Evolutionary conservation across 2,329 filamentous ascomycete genomes (phyloP).

Genomic region (Magnaporthiopsis rhizophila): DNA sequence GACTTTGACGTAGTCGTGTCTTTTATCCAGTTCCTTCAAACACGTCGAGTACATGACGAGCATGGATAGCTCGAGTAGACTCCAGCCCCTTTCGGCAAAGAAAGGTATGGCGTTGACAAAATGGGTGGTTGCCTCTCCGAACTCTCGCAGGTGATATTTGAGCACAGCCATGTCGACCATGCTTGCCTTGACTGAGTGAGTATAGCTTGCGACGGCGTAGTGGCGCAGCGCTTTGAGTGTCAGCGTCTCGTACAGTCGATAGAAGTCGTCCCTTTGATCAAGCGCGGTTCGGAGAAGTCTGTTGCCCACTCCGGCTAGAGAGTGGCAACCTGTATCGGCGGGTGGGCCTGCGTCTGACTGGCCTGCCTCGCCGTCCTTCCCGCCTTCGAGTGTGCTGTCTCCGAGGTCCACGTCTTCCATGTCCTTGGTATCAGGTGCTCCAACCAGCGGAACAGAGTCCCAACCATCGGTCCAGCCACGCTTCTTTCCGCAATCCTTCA

Average conservation of each 20-base stretch:
- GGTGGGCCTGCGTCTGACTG: conserved; percentile 6
- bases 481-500: conserved; percentile 65
- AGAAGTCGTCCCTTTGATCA: conserved; percentile 55
- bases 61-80: conserved; percentile 70
- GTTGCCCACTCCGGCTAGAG: conserved; percentile 42
- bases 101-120: conserved; percentile 73
- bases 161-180: conserved; percentile 81
- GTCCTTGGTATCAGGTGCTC: conserved; percentile 32
- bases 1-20: conserved; percentile 72
- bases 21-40: conserved; percentile 65
- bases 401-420: conserved; percentile 53
- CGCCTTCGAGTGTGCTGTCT: conserved; percentile 26
- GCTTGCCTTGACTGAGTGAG: conserved; percentile 67
- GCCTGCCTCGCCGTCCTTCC: conserved; percentile 12
- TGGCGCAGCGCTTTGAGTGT: conserved; percentile 79
- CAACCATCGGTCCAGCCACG: conserved; percentile 72
- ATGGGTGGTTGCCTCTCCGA: conserved; percentile 62
- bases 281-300: conserved; percentile 53
- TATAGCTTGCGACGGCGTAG: conserved; percentile 70
- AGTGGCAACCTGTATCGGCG: conserved; percentile 8
- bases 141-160: conserved; percentile 71
- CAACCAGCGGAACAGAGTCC: conserved; percentile 48
- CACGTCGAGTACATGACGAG: conserved; percentile 80
- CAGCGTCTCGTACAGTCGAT: conserved; percentile 62
- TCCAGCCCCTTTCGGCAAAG: conserved; percentile 74